A percentile compares a stretch with the other conserved stretches of the same genome.
Evolutionary conservation across 1,284 basidiomycete genomes (phyloP).

Genomic region (Leucoagaricus sp.): DNA sequence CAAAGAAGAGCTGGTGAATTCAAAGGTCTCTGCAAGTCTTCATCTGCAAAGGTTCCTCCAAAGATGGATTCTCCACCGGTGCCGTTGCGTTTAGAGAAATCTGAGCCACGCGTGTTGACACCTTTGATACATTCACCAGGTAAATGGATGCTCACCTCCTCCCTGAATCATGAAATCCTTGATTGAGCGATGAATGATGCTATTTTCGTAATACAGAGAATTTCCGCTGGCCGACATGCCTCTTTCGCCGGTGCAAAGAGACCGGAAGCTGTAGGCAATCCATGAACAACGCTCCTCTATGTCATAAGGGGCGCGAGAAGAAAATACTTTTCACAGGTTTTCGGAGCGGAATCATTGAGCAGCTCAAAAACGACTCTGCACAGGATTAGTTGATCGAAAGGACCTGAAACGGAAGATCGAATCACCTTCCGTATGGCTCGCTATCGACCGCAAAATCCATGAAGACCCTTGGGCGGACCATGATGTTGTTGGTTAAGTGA

Average conservation of each 20-base stretch:
- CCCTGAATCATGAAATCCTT: constrained; percentile 89
- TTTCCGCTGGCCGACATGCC: constrained; percentile 67
- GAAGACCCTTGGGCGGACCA: constrained; percentile 67
- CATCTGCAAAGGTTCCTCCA: constrained; percentile 73
- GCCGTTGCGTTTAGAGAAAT: constrained; percentile 79
- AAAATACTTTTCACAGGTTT: constrained; percentile 83
- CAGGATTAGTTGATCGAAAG: background rate
- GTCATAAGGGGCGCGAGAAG: background rate
- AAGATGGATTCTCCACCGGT: constrained; percentile 86
- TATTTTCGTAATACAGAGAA: constrained; percentile 83
- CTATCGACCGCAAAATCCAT: constrained; percentile 40
- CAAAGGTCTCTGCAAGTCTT: constrained; percentile 67
- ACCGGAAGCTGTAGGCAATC: constrained; percentile 67
- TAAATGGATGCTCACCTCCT: constrained; percentile 50
- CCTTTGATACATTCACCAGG: background rate
- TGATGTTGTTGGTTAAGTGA: constrained; percentile 39
- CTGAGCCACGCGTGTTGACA: constrained; percentile 33
- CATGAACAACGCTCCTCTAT: background rate
- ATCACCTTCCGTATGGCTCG: constrained; percentile 58
- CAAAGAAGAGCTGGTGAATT: constrained; percentile 79
- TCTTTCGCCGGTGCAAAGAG: constrained; percentile 86
- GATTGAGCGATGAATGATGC: constrained; percentile 79
- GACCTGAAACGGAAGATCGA: constrained; percentile 20
- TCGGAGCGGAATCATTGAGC: constrained; percentile 74
- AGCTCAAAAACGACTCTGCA: constrained; percentile 80